Base-by-base conservation (phyloP, 345 rosid species). In the Conringia planisiliqua region DNA sequence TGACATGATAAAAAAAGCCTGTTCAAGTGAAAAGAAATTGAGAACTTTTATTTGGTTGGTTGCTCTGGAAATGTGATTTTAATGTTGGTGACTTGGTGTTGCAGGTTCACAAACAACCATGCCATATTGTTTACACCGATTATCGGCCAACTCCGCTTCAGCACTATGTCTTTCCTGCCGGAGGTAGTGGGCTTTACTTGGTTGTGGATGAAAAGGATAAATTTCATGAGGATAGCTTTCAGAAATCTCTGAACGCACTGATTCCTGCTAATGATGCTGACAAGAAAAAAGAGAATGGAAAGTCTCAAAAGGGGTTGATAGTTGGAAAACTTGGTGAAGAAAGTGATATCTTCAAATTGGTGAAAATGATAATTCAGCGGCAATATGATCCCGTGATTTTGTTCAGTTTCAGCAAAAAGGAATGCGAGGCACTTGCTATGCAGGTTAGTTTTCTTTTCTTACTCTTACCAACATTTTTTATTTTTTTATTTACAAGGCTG, bases 71-170 rank as follows among this genome's bases (percentile, higher is more conserved):
- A 33, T 61, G 3, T 78, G 61, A 58, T 62, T 62, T 51, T 61
- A 17, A 10, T 66, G 62, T 32, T 64, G 44, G 36, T 55, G 43
- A 48, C 83, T 32, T 64, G 44, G 36, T 55, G 43, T 52, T 84
- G 51, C 87, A 95, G 99, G 97, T 95, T 58, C 99, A 95, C 81
- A 82, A 74, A 50, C 99, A 92, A 70, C 99, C 99, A 12, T 95
- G 99, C 77, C 97, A 92, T 82, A 95, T 95, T 77, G 97, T 95
- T 51, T 95, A 95, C 82, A 95, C 99, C 5, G 99, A 95, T 81
- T 95, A 95, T 85, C 90, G 98, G 46, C 99, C 99, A 63, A 95
- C 99, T 52, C 99, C 99, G 14, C 97, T 95, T 78, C 97, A 90
- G 80, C 99, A 95, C 78, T 95, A 95, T 74, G 74, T 95, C 66